A percentile compares a stretch with the other conserved stretches of the same genome.
These are phyloP conservation scores for Phytophthora pistaciae DNA, from an alignment of 352 stramenopile species.

Conservation along the genomic window DNA sequence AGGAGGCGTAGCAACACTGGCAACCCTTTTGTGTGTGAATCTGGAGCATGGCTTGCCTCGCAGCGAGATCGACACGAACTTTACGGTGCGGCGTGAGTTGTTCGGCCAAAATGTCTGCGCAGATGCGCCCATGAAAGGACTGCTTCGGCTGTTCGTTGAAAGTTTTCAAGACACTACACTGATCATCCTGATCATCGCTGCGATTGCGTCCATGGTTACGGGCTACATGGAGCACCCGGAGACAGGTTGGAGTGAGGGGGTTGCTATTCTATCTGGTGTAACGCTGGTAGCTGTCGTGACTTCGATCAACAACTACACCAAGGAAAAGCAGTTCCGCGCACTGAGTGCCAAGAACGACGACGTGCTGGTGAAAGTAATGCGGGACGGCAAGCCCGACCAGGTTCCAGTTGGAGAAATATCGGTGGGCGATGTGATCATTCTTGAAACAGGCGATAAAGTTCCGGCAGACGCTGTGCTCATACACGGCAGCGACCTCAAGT, in stretches of 20 bases:
- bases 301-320: constrained; percentile 97
- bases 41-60: constrained; percentile 67
- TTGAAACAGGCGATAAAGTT: constrained; percentile 95
- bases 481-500: constrained; percentile 92
- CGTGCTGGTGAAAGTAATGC: constrained; percentile 85
- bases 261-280: constrained; percentile 95
- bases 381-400: constrained; percentile 70
- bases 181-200: constrained; percentile 90
- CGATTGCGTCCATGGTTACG: constrained; percentile 87
- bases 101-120: constrained; percentile 77
- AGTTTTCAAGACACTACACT: constrained; percentile 92
- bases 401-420: constrained; percentile 78
- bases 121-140: constrained; percentile 83
- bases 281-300: constrained; percentile 96
- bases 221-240: constrained; percentile 81
- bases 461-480: constrained; percentile 96
- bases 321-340: constrained; percentile 91
- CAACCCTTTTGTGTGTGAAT: constrained; percentile 76
- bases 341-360: constrained; percentile 92
- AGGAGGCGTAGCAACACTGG: constrained; percentile 61
- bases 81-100: constrained; percentile 56
- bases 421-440: constrained; percentile 91
- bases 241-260: constrained; percentile 95
- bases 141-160: constrained; percentile 87
- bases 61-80: constrained; percentile 67